Base-by-base conservation (phyloP, 306 rosid genomes). In the Trifolium subterraneum region DNA sequence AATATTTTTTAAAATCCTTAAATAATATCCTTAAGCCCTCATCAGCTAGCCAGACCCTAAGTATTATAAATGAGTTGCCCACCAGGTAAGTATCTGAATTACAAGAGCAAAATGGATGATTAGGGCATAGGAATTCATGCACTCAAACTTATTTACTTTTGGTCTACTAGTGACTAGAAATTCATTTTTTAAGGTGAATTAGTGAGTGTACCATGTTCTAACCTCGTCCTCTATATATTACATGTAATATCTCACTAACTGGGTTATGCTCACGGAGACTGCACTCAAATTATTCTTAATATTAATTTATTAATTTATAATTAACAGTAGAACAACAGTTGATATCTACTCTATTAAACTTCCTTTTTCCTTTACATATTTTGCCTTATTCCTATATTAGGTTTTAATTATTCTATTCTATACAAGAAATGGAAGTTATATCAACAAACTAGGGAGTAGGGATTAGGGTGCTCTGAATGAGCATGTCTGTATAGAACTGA, bases 121-220 rank as follows among this genome's bases (percentile, higher is more conserved):
- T 80, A 80, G 77, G 84, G 76, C 64, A 18, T 69, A 19, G 33
- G 62, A 29, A 62, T 15, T 69, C 58, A 68, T 67, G 71, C 64
- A 67, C 29, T 42, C 10, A 55, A 60, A n/a, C n/a, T n/a, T n/a
- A n/a, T n/a, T n/a, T n/a, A n/a, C n/a, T n/a, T n/a, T n/a, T n/a
- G n/a, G n/a, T n/a, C n/a, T n/a, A n/a, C n/a, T n/a, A n/a, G n/a
- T n/a, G n/a, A n/a, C n/a, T n/a, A n/a, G n/a, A n/a, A n/a, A n/a
- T n/a, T n/a, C n/a, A n/a, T n/a, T n/a, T n/a, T n/a, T n/a, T n/a
- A n/a, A n/a, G n/a, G n/a, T n/a, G n/a, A n/a, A n/a, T n/a, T n/a
- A n/a, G n/a, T n/a, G n/a, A n/a, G n/a, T n/a, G n/a, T n/a, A n/a
- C n/a, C n/a, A n/a, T n/a, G n/a, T n/a, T n/a, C n/a, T n/a, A n/a